Evolutionary conservation across 306 rosid genomes (phyloP).

Genomic region (Cyclanthera cordifolia): DNA sequence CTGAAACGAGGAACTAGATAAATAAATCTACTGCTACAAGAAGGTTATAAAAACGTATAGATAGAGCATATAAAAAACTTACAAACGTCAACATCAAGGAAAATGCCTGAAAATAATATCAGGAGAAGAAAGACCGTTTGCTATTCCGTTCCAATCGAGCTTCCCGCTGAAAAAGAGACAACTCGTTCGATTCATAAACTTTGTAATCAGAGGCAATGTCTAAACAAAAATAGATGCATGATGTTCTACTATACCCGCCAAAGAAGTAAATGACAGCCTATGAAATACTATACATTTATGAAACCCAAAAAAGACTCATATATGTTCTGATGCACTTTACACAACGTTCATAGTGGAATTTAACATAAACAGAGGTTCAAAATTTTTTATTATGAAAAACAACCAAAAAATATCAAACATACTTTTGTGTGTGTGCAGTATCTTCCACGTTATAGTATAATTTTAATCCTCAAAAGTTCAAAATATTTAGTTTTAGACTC

Average conservation of each 20-base stretch:
- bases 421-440: neutral
- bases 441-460: neutral
- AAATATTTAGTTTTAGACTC: neutral
- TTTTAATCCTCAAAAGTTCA: neutral
- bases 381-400: neutral
- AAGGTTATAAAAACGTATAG: neutral
- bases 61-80: neutral
- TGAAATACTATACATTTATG: neutral
- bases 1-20: neutral
- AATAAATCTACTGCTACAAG: conserved; percentile 2
- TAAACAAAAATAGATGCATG: neutral
- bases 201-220: neutral
- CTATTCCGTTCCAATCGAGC: conserved; percentile 83
- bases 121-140: conserved; percentile 68
- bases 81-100: neutral
- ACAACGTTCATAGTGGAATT: neutral
- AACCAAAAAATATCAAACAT: neutral
- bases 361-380: neutral
- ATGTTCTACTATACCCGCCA: neutral
- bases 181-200: neutral
- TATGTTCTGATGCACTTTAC: neutral
- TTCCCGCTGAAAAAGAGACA: conserved; percentile 51
- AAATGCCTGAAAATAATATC: conserved; percentile 23
- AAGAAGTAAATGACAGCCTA: neutral
- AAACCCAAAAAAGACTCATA: neutral